Evolutionary conservation across 75 land plant genomes (phyloP).

Genomic region (Azolla pinnata): DNA sequence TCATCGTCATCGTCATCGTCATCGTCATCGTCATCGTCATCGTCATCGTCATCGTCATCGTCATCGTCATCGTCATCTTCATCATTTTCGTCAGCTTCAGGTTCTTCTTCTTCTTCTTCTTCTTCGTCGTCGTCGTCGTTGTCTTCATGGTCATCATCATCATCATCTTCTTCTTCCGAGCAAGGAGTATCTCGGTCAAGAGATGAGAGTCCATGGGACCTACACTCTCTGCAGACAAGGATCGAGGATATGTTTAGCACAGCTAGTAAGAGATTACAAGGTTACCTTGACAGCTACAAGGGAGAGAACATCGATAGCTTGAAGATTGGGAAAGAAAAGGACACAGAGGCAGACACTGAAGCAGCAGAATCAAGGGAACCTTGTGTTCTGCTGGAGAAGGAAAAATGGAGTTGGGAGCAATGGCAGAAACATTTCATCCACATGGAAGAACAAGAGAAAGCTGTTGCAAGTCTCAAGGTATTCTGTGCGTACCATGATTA

Average conservation of each 20-base stretch:
- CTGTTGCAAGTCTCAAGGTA: slow-evolving; percentile 61
- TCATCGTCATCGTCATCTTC: too few relatives aligned
- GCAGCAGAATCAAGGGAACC: neutral
- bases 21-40: too few relatives aligned
- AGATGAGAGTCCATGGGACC: too few relatives aligned
- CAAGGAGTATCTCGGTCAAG: neutral
- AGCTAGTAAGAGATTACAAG: slow-evolving; percentile 25
- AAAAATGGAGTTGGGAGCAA: slow-evolving; percentile 57
- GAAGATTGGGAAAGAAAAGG: slow-evolving; percentile 1
- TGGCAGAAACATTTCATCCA: slow-evolving; percentile 76
- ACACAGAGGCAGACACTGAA: neutral
- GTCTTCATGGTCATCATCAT: neutral
- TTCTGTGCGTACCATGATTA: neutral
- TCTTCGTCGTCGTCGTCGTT: too few relatives aligned
- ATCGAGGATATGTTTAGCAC: slow-evolving; percentile 18
- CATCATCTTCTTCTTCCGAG: neutral
- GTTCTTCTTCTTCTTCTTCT: neutral
- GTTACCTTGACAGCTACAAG: slow-evolving; percentile 18
- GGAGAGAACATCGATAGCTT: neutral
- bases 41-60: too few relatives aligned
- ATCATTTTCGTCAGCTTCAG: neutral
- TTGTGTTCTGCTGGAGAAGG: neutral
- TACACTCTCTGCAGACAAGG: neutral
- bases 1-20: too few relatives aligned
- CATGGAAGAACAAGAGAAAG: slow-evolving; percentile 62